Base-by-base conservation (phyloP, 225 moss, liverwort and hornwort species). In the Marchantia polymorpha region DNA sequence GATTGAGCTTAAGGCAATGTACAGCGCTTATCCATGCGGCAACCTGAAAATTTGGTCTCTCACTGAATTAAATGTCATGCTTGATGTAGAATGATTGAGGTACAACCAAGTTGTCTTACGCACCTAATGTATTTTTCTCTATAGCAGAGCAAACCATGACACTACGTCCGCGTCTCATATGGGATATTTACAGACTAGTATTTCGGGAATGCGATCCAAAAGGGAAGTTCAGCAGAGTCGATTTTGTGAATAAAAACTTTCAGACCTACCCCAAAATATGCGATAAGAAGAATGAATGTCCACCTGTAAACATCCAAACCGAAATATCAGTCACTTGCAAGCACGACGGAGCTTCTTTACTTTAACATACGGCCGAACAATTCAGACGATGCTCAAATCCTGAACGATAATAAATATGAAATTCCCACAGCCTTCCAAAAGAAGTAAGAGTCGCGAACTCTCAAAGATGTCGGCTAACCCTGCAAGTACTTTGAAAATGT, bases 251-350 rank as follows among this genome's bases (percentile, higher is more conserved):
- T 15, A 7, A 6, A 50, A 53, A n/a, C 7, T 74, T n/a, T 74
- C 17, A 46, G 2, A 78, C 60, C 20, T 80, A 86, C 86, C 86
- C 80, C 86, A 76, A 86, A 86, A 79, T 86, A 83, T 3, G 70
- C 0, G 13, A 75, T 81, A 61, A 86, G 78, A 47, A 86, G 83
- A 72, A 22, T 52, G 15, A 83, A 75, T 0, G 83, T 75, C 81
- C 86, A 86, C 80, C 86, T 86, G 83, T 54, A 77, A 56, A 69
- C 27, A 56, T 77, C 48, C 77, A 64, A 77, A 10, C 60, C 22
- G 48, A n/a, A 71, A 9, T 0, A 22, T n/a, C 15, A 47, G 14
- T 73, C 27, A 73, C 54, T 54, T n/a, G 26, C 53, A 73, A 54
- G 55, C 11, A 39, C 3, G 69, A 69, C 20, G 31, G 25, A 69